Evolutionary conservation across 2,329 filamentous ascomycete species (phyloP).

Genomic region (Juglanconis sp.): DNA sequence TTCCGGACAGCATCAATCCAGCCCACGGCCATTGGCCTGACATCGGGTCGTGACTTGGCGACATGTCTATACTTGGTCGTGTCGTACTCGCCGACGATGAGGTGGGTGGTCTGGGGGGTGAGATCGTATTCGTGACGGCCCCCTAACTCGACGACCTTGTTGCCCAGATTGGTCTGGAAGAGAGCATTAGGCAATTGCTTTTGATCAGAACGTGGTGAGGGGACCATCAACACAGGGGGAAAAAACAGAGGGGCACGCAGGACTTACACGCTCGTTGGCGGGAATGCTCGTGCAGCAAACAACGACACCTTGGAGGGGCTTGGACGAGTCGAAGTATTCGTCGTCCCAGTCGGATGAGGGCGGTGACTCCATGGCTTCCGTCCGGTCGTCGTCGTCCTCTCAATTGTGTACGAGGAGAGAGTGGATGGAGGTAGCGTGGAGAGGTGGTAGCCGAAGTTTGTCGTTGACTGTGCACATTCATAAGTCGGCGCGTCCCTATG

Average conservation of each 20-base stretch:
- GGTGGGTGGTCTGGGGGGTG: conserved; percentile 92
- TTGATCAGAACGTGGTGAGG: not conserved
- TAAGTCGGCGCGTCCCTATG: no score
- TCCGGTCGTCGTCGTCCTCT: not conserved
- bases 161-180: conserved; percentile 51
- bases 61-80: conserved; percentile 96
- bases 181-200: not conserved
- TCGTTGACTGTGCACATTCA: not conserved
- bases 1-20: conserved; percentile 81
- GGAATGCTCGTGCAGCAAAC: conserved; percentile 86
- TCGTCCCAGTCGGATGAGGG: conserved; percentile 23
- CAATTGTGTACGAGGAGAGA: not conserved
- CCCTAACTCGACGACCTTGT: conserved; percentile 74
- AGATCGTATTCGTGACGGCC: conserved; percentile 85
- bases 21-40: conserved; percentile 74
- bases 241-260: not conserved
- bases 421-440: not conserved
- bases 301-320: conserved; percentile 68
- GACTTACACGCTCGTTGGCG: conserved; percentile 70
- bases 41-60: conserved; percentile 81
- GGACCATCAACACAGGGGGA: conserved; percentile 11
- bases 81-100: conserved; percentile 83
- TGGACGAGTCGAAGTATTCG: conserved; percentile 50
- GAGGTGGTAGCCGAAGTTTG: not conserved
- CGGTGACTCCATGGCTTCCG: conserved; percentile 23